Base-by-base conservation (phyloP, 192 early-diverging fungal species). In the Podila horticola region DNA sequence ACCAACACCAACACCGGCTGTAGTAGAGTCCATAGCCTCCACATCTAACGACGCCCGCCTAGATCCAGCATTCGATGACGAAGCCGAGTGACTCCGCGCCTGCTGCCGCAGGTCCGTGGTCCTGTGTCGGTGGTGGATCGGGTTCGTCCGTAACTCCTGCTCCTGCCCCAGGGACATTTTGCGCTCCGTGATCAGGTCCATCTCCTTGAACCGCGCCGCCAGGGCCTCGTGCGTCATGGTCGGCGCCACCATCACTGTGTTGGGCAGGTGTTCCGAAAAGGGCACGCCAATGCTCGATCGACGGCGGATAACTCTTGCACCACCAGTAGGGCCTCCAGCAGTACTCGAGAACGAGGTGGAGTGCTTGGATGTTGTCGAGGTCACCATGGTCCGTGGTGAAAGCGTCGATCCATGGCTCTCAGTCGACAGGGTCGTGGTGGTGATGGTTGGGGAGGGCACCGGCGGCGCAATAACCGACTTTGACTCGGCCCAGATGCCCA, bases 191-290 rank as follows among this genome's bases (percentile, higher is more conserved):
- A 81, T 62, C 11, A 72, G 52, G 58, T 81, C 77, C 77, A 81
- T 81, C 62, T 81, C 77, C 31, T 73, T 81, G 59, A 81, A 81
- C 5, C 77, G 59, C n/a, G 77, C 77, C 33, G 77, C 77, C 22
- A 81, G 30, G 3, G 77, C 66, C 30, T 81, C 77, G 31, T 81
- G 77, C 38, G 77, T 81, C 77, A 81, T 73, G 26, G 77, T 68
- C 0, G 77, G 66, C 0, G 67, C 22, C 3, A 69, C 71, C 4
- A 81, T 45, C 19, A 73, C 28, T 0, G 66, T 81, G 41, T 73
- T 58, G 9, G 71, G 66, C 2, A 81, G 29, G 15, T 63, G 57
- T 12, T 73, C 77, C 5, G 76, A 72, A 28, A 68, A 58, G 17
- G 71, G 11, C 10, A 4, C 8, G 9, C 49, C 51, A 49, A 31